Base-by-base conservation (phyloP, 2,329 filamentous ascomycete species). In the Chalara sp. region DNA sequence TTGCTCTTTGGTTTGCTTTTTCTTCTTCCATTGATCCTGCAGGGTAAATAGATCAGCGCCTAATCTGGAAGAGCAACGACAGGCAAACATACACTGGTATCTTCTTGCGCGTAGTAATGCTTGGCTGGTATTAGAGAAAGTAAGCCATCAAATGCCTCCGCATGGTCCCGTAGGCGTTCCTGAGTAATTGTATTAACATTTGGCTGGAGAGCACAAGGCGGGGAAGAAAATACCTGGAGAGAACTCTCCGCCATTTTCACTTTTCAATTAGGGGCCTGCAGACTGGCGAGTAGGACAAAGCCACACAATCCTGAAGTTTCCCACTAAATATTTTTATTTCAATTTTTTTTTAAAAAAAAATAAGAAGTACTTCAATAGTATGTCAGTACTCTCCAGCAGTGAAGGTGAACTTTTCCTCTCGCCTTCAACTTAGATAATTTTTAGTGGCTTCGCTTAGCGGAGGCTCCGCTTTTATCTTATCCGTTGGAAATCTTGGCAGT, bases 1-100 rank as follows among this genome's bases (percentile, higher is more conserved):
- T 69, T 96, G 80, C 68, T 89, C 87, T 67, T 95, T 96, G 47
- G 89, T 92, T 72, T 97, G 91, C 75, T 97, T 97, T 72, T 93
- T 95, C 65, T 86, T 86, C 68, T 84, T 83, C 89, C 90, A 95
- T 84, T 96, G 89, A 63, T 93, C 87, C 89, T 95, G 64, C 55
- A 58, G 47, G 49, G 44, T 32, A 33, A 40, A 47, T 6, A 21
- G 21, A 29, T 47, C 28, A 31, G 40, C 31, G 37, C 32, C 41
- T 43, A 10, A 10, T 43, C 11, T 28, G 41, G 41, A 12, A n/a
- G 21, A 43, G 41, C 8, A 11, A 8, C 11, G 41, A 28, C 32
- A 12, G 44, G 33, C 43, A 52, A 50, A 76, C 80, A 62, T 78
- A 85, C 82, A 69, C 78, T 86, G 50, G 76, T 83, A 64, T 87